phyloP scores from a whole-genome alignment of 345 rosid genomes.

The Salix caprea region DNA sequence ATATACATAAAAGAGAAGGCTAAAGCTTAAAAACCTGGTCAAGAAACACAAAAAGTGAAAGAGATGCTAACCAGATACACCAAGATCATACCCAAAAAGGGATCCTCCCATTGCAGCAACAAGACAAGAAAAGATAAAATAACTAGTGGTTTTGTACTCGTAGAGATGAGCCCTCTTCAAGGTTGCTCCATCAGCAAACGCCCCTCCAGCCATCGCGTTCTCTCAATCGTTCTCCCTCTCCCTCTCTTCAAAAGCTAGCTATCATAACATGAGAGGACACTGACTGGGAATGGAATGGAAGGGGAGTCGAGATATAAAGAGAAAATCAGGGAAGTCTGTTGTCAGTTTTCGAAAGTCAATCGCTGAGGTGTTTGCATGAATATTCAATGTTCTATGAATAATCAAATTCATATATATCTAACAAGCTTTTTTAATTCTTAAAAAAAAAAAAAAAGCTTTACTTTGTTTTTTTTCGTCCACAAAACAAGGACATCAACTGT shows the following conservation, averaged over 20 bases:
- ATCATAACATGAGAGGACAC: neutral
- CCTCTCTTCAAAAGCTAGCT: neutral
- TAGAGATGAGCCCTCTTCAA: constrained; percentile 66
- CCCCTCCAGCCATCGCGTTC: constrained; percentile 62
- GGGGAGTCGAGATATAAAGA: neutral
- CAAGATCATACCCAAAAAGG: constrained; percentile 81
- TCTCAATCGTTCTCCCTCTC: neutral
- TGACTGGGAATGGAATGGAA: neutral
- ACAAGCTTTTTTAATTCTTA: no score
- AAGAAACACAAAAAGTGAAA: neutral
- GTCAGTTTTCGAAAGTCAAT: neutral
- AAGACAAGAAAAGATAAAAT: constrained; percentile 56
- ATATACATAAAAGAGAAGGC: no score
- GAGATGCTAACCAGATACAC: constrained; percentile 59
- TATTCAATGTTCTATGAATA: neutral
- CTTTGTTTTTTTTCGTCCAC: neutral
- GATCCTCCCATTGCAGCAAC: constrained; percentile 69
- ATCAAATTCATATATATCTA: neutral
- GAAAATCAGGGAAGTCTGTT: neutral
- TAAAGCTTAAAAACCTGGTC: neutral
- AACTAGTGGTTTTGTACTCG: constrained; percentile 53
- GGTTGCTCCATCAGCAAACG: constrained; percentile 31
- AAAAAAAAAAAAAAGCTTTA: no score
- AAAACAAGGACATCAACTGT: neutral
- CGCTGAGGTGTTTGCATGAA: neutral